Evolutionary conservation across 441 rosid species (phyloP), one percentile per base, ranked within the genome.

Genomic region (Pelargonium cotyledonis): DNA sequence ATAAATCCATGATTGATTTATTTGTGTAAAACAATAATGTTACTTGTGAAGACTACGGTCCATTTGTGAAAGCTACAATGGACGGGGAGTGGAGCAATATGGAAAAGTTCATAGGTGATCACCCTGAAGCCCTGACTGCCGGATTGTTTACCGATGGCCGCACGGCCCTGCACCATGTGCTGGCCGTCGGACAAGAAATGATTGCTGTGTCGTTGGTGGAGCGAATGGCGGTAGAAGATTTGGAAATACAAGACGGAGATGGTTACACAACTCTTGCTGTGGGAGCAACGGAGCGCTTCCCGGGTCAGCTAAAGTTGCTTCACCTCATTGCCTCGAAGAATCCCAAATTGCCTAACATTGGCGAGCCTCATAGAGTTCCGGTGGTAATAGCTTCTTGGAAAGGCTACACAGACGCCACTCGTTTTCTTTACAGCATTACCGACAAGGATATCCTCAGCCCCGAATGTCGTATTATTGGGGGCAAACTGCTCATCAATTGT

Each of bases 371-470:
- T 12, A 72, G 58, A 18, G 72, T 82, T 65, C 83, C 82, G 0
- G 79, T 82, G 44, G 86, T 82, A 15, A 79, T 76, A 16, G 86
- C 86, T 5, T 80, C 82, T 31, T 70, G 74, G 18, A 78, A 76
- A 63, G 76, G 83, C 29, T 78, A 77, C 26, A 76, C 64, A 16
- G 75, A 61, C 0, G 74, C 80, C 79, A 80, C 71, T 62, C 63
- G 73, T 61, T 72, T 43, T 47, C 83, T 82, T 15, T 80, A 82
- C 55, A 0, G 0, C 0, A 60, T 6, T 23, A 78, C 66, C 6
- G 79, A 79, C 0, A 49, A 41, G 16, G 70, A 68, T 0, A 70
- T 65, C 61, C 70, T 82, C 2, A 16, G 38, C 53, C 81, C 78
- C 0, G 68, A 55, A 61, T 67, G 71, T 46, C 76, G 76, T 66